Evolutionary conservation across 2,329 filamentous ascomycete species (phyloP).

Genomic region (Tolypocladium capitatum): DNA sequence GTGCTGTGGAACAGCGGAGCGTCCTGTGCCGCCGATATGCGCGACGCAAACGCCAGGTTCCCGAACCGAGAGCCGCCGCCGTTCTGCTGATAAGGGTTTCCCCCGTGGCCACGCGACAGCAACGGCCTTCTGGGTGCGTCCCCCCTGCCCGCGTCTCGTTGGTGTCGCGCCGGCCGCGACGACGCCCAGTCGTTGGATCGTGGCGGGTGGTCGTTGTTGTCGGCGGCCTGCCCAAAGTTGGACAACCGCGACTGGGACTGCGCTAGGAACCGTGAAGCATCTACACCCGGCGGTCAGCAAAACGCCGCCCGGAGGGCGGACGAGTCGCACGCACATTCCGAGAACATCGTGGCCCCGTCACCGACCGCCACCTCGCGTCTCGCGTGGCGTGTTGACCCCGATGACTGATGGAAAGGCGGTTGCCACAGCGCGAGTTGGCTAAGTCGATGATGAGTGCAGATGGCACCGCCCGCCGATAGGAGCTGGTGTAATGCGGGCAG

Average conservation of each 20-base stretch:
- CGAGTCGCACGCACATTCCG: conserved; percentile 59
- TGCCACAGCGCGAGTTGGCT: not conserved
- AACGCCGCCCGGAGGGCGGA: not conserved
- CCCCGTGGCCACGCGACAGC: conserved; percentile 33
- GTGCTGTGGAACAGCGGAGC: conserved; percentile 92
- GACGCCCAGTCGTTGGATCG: conserved; percentile 19
- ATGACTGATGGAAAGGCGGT: not conserved
- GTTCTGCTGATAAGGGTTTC: conserved; percentile 76
- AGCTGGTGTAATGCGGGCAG: not conserved
- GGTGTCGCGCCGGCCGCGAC: conserved; percentile 18
- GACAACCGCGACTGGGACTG: conserved; percentile 90
- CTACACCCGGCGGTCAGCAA: conserved; percentile 32
- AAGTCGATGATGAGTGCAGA: not conserved
- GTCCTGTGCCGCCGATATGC: conserved; percentile 57
- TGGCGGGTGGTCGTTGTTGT: conserved; percentile 23
- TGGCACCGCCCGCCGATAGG: not conserved
- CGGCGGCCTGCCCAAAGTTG: conserved; percentile 50
- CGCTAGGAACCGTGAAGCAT: conserved; percentile 91
- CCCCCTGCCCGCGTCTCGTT: conserved; percentile 17
- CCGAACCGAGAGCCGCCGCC: conserved; percentile 61
- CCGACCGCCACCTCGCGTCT: conserved; percentile 20
- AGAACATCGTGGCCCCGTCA: conserved; percentile 33
- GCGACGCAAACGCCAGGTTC: conserved; percentile 57
- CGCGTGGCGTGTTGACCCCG: conserved; percentile 1
- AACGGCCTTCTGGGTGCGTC: conserved; percentile 26